These are phyloP conservation scores for Gnomoniopsis sp. DNA, from an alignment of 2,329 filamentous ascomycete genomes.

Conservation along the genomic window DNA sequence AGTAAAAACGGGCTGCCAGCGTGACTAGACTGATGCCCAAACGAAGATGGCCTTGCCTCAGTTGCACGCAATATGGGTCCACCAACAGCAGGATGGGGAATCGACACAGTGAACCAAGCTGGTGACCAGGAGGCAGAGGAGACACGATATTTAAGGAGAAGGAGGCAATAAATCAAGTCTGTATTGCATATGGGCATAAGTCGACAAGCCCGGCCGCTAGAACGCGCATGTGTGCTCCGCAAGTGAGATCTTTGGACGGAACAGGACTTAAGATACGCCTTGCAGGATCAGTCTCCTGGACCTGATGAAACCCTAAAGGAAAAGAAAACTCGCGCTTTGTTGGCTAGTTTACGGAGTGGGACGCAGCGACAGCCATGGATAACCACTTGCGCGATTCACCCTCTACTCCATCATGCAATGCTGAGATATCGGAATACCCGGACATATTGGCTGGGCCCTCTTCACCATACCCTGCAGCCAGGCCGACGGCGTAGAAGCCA, in stretches of 20 bases:
- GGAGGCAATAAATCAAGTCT: neutral
- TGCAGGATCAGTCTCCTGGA: constrained; percentile 6
- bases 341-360: constrained; percentile 16
- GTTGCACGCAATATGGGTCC: neutral
- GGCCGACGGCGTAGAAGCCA: constrained; percentile 18
- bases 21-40: neutral
- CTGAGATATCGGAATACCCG: neutral
- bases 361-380: constrained; percentile 3
- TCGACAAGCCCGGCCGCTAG: neutral
- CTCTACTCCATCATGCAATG: neutral
- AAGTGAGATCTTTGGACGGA: neutral
- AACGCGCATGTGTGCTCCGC: neutral
- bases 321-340: constrained; percentile 2
- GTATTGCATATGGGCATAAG: neutral
- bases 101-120: neutral
- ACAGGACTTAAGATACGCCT: neutral
- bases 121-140: neutral
- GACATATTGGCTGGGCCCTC: neutral
- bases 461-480: constrained; percentile 10
- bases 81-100: neutral
- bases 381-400: constrained; percentile 3
- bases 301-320: constrained; percentile 12
- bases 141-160: neutral
- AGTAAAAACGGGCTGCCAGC: neutral
- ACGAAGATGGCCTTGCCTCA: neutral